phyloP scores from a whole-genome alignment of 2,329 filamentous ascomycete genomes.

The Cladosporium oxysporum region DNA sequence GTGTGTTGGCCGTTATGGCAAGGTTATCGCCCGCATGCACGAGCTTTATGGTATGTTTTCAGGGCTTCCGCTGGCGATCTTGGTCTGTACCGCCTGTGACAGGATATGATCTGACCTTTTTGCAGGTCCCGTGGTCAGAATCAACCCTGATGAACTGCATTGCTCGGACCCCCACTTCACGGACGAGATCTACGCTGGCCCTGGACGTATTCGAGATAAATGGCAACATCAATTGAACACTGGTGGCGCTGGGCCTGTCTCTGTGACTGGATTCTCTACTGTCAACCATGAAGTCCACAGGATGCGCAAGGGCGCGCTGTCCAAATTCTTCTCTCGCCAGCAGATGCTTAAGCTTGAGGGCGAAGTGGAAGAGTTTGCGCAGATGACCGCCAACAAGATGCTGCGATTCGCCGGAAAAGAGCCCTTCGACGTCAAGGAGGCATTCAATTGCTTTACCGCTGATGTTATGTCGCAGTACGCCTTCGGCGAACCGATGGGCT shows the following conservation, averaged over 20 bases:
- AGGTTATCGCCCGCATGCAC: conserved; percentile 38
- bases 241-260: conserved; percentile 17
- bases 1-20: conserved; percentile 26
- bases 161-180: conserved; percentile 44
- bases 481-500: conserved; percentile 56
- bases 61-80: not conserved
- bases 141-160: conserved; percentile 47
- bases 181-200: conserved; percentile 28
- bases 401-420: conserved; percentile 54
- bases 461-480: conserved; percentile 58
- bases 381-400: conserved; percentile 59
- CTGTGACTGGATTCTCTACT: conserved; percentile 47
- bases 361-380: conserved; percentile 39
- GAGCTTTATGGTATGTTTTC: conserved; percentile 34
- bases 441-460: conserved; percentile 54
- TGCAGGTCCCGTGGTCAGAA: conserved; percentile 42
- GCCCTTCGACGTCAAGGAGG: conserved; percentile 43
- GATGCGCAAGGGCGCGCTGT: conserved; percentile 27
- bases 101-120: not conserved
- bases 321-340: conserved; percentile 30
- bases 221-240: conserved; percentile 19
- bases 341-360: conserved; percentile 27
- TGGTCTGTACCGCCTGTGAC: not conserved
- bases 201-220: conserved; percentile 26
- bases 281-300: conserved; percentile 44